Evolutionary conservation across 176 grass and related monocot species (phyloP), one percentile per base, ranked within the genome.

Genomic region (Bolboschoenus planiculmis): DNA sequence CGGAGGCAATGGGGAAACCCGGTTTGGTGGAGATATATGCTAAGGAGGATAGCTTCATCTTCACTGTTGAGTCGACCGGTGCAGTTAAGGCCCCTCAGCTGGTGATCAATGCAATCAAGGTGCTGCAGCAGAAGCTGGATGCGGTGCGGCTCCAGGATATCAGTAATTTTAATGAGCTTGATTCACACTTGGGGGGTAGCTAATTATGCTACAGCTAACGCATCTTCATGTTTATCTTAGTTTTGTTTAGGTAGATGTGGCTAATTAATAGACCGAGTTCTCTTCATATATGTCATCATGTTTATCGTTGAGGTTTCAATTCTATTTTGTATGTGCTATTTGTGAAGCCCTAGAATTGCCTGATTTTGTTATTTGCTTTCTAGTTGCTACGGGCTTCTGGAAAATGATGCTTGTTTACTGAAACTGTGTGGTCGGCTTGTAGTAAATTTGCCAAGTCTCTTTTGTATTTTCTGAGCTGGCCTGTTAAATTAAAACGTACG

Each of bases 31-130:
- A 93, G 83, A 93, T 99, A 81, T 91, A 73, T 8, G 83, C 89
- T 0, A 93, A 93, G 84, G 92, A 95, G 71, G 93, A 95, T 63
- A 95, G 96, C 68, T 99, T 95, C 63, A 87, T 99, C 20, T 99
- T 99, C 89, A 99, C 96, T 0, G 90, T 99, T 14, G 93, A 99
- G 43, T 90, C 91, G 5, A 95, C 92, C 0, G 96, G 91, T 5
- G 96, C 96, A 10, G 66, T 99, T 55, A 93, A 92, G 62, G 87
- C 95, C 39, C 86, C 85, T 1, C 92, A 98, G 66, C 51, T 98
- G 87, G 90, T 98, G 36, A 83, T 91, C 36, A 95, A 95, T 8
- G 95, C 89, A 4, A 90, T 93, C 34, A 86, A 90, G 0, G 84
- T 95, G 64, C 51, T 95, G 61, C 85, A 84, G 87, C 96, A 99